phyloP scores from a whole-genome alignment of 1,284 basidiomycete species.

The Sanguinoderma infundibulare region DNA sequence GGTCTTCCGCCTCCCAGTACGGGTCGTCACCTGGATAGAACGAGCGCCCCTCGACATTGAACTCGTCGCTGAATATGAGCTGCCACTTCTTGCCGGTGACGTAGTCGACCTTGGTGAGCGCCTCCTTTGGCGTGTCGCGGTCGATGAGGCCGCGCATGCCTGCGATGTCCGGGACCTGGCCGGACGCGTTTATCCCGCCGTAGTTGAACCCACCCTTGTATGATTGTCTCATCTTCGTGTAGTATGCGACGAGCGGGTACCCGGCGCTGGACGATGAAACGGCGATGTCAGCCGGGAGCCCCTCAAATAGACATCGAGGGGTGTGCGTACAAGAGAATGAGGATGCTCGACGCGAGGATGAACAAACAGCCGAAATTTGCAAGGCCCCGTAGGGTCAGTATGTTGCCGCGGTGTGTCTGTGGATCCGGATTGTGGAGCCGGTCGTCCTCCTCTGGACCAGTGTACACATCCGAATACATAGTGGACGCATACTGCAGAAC shows the following conservation, averaged over 20 bases:
- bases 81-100: conserved; percentile 52
- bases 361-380: conserved; percentile 80
- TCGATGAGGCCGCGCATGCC: conserved; percentile 79
- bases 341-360: conserved; percentile 60
- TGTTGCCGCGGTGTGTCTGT: conserved; percentile 57
- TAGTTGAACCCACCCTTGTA: conserved; percentile 73
- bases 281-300: too few relatives aligned
- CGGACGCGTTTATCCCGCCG: conserved; percentile 80
- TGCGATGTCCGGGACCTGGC: conserved; percentile 67
- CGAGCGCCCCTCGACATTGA: neutral
- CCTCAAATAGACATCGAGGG: neutral
- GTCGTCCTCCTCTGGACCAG: conserved; percentile 66
- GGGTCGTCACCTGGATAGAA: conserved; percentile 6
- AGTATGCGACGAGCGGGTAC: neutral
- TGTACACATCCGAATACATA: conserved; percentile 70
- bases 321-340: conserved; percentile 73
- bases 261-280: neutral
- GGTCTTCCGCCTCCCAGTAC: conserved; percentile 5
- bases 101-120: conserved; percentile 62
- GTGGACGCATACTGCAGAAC: conserved; percentile 70
- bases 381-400: conserved; percentile 78
- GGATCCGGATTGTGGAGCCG: conserved; percentile 79
- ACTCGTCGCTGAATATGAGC: conserved; percentile 64
- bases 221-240: conserved; percentile 37
- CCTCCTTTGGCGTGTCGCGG: conserved; percentile 68